A percentile compares a stretch with the other conserved stretches of the same genome.
Conservation (phyloP, 2,329 filamentous ascomycete species). For the Diaporthe sp. region DNA sequence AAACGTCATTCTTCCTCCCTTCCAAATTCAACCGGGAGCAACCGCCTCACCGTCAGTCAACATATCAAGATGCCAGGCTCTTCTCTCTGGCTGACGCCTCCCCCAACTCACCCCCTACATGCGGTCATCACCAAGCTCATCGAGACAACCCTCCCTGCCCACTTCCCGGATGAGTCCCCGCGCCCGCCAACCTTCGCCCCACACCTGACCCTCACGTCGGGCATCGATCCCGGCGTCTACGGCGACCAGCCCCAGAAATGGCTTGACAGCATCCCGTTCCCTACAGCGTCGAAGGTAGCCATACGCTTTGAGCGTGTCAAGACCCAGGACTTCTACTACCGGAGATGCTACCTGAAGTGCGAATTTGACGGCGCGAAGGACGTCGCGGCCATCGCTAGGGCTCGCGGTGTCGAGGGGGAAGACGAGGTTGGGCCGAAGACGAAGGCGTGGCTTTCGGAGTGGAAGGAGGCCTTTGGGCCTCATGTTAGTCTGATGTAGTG, state of each 20-base stretch:
- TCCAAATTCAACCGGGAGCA: neutral
- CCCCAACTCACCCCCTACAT: constrained; percentile 45
- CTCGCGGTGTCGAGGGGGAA: constrained; percentile 46
- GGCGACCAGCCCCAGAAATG: constrained; percentile 47
- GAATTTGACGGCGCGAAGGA: constrained; percentile 44
- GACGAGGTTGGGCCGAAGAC: constrained; percentile 43
- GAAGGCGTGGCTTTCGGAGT: constrained; percentile 47
- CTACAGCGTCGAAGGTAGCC: constrained; percentile 33
- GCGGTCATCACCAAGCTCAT: constrained; percentile 45
- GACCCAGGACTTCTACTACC: constrained; percentile 48
- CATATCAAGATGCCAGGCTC: constrained; percentile 49
- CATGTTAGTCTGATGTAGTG: constrained; percentile 53
- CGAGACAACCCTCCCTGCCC: constrained; percentile 44
- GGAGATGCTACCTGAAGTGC: constrained; percentile 49
- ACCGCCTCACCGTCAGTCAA: neutral
- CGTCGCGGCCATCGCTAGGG: constrained; percentile 47
- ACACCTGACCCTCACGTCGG: constrained; percentile 51
- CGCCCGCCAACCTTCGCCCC: constrained; percentile 46
- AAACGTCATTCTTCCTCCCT: neutral
- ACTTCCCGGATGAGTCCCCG: constrained; percentile 45
- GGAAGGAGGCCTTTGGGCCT: constrained; percentile 48
- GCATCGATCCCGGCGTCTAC: constrained; percentile 46
- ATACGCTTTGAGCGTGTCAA: constrained; percentile 45
- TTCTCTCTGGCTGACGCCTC: constrained; percentile 52
- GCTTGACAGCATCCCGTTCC: constrained; percentile 47